Conservation (phyloP, 192 early-diverging fungal species). For the Backusella parvicylindrica region DNA sequence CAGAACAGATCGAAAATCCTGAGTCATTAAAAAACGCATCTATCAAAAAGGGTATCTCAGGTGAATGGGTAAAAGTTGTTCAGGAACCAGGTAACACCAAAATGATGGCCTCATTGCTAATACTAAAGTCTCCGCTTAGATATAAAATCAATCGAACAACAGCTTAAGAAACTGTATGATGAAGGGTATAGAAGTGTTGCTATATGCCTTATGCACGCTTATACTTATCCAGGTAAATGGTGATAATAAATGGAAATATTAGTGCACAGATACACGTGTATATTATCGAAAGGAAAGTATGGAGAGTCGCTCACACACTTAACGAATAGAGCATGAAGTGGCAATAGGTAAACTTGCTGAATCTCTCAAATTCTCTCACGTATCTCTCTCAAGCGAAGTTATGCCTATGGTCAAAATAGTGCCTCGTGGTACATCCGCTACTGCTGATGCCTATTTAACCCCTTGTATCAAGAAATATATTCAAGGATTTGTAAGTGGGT, state of each 20-base stretch:
- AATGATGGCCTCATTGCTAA: neutral
- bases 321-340: slow-evolving; percentile 77
- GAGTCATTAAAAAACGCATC: slow-evolving; percentile 31
- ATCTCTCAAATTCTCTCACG: slow-evolving; percentile 78
- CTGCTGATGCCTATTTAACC: slow-evolving; percentile 92
- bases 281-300: neutral
- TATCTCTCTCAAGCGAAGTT: slow-evolving; percentile 76
- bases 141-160: slow-evolving; percentile 45
- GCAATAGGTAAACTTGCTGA: slow-evolving; percentile 61
- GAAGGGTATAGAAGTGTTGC: slow-evolving; percentile 85
- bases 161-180: slow-evolving; percentile 59
- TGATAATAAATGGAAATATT: neutral
- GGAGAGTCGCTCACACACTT: neutral
- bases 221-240: slow-evolving; percentile 72
- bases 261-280: neutral
- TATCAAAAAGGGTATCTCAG: slow-evolving; percentile 71
- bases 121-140: slow-evolving; percentile 40
- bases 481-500: slow-evolving; percentile 81
- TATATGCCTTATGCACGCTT: slow-evolving; percentile 93
- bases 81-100: slow-evolving; percentile 51
- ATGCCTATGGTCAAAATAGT: slow-evolving; percentile 97
- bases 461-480: slow-evolving; percentile 88
- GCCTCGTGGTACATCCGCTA: slow-evolving; percentile 85
- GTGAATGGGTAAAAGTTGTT: slow-evolving; percentile 79
- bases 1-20: slow-evolving; percentile 37